Conservation (phyloP, 2,329 filamentous ascomycete species). For the Claviceps arundinis region DNA sequence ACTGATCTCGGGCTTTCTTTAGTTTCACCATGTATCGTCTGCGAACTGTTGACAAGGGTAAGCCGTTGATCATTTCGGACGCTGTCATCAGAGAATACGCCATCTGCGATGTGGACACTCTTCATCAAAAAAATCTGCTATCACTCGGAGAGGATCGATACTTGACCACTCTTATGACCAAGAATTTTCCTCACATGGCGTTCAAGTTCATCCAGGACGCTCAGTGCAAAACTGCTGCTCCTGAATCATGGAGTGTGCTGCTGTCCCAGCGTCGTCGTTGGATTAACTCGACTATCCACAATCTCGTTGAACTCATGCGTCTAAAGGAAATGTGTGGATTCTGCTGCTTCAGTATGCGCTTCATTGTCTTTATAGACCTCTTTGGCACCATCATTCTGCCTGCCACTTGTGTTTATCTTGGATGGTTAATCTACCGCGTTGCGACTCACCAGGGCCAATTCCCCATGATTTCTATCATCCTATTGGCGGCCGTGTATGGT, state of each 20-base stretch:
- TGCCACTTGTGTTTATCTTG: conserved; percentile 76
- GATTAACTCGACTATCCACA: conserved; percentile 99
- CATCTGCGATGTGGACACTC: conserved; percentile 78
- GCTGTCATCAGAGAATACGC: conserved; percentile 78
- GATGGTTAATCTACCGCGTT: conserved; percentile 72
- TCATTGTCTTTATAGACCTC: conserved; percentile 89
- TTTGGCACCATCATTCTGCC: conserved; percentile 86
- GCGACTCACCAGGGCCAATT: conserved; percentile 59
- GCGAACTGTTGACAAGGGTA: conserved; percentile 84
- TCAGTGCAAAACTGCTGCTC: conserved; percentile 84
- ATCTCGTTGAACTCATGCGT: conserved; percentile 78
- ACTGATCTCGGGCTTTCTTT: conserved; percentile 12
- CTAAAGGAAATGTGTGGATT: conserved; percentile 94
- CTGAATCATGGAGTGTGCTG: conserved; percentile 85
- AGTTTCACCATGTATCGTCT: conserved; percentile 99
- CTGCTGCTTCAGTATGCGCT: conserved; percentile 97
- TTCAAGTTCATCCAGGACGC: conserved; percentile 95
- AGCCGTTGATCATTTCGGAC: conserved; percentile 86
- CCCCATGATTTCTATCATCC: conserved; percentile 74
- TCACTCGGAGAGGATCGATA: conserved; percentile 95
- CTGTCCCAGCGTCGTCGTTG: conserved; percentile 96
- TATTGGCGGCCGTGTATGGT: conserved; percentile 86
- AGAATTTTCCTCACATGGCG: conserved; percentile 88
- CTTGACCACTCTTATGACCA: conserved; percentile 94
- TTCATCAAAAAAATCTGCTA: conserved; percentile 93